These are phyloP conservation scores for Penicillium frequentans DNA, from an alignment of 2,329 filamentous ascomycete species.

Conservation along the genomic window DNA sequence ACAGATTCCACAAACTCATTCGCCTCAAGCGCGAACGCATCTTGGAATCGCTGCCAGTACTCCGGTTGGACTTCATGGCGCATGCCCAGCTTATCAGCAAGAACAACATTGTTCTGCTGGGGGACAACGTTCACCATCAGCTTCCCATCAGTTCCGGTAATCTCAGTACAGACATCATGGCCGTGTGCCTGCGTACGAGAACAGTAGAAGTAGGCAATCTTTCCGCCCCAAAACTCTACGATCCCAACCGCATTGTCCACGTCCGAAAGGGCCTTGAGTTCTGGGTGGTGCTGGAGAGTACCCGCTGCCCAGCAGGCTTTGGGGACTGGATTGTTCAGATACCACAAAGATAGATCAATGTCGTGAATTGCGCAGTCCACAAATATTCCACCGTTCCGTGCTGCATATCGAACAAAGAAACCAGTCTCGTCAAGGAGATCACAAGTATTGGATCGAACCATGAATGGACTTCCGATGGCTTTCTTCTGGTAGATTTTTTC, in stretches of 20 bases:
- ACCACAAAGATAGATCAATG: conserved; percentile 46
- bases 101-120: conserved; percentile 24
- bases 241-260: conserved; percentile 47
- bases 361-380: conserved; percentile 11
- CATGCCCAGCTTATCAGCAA: conserved; percentile 23
- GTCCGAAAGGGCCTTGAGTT: conserved; percentile 39
- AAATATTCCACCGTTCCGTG: too few relatives aligned
- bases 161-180: conserved; percentile 46
- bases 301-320: conserved; percentile 41
- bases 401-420: too few relatives aligned
- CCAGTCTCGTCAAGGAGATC: too few relatives aligned
- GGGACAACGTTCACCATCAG: conserved; percentile 35
- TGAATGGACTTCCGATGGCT: too few relatives aligned
- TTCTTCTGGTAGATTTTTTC: too few relatives aligned
- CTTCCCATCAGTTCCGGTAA: conserved; percentile 43
- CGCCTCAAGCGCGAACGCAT: conserved; percentile 24
- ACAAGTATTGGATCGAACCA: too few relatives aligned
- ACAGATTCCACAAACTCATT: conserved; percentile 21
- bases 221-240: conserved; percentile 47
- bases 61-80: too few relatives aligned
- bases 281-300: too few relatives aligned
- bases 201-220: conserved; percentile 47
- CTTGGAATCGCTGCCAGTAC: too few relatives aligned
- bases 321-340: conserved; percentile 38
- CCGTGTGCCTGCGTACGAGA: conserved; percentile 46